These are phyloP conservation scores for Capsaspora owczarzaki DNA, from an alignment of 78 protist species.

Conservation along the genomic window DNA sequence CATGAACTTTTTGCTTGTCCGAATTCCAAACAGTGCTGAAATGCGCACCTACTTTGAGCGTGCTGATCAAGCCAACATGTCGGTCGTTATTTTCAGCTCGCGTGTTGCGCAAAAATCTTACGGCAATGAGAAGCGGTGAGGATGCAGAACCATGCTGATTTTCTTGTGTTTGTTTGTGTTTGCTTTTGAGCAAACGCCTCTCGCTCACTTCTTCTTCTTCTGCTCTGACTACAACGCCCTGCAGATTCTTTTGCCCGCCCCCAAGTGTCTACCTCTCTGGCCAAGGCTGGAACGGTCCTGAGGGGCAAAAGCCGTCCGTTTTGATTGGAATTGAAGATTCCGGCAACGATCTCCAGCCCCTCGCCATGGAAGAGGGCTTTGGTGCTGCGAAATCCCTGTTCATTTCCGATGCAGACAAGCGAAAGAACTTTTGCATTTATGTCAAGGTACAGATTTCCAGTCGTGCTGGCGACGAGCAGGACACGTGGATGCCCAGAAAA, in stretches of 20 bases:
- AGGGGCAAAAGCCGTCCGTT: background rate
- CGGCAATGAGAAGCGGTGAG: conserved; percentile 21
- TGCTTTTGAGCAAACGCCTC: no score
- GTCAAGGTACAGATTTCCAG: background rate
- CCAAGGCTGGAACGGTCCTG: background rate
- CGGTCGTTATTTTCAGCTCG: background rate
- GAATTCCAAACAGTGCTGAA: background rate
- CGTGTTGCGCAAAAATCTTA: conserved; percentile 21
- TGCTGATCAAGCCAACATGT: background rate
- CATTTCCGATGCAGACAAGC: conserved; percentile 4
- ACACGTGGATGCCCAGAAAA: no score
- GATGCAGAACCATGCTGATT: no score
- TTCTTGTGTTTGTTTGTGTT: no score
- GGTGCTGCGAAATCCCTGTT: background rate
- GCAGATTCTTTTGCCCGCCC: conserved; percentile 13
- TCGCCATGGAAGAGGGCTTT: background rate
- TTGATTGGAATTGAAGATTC: background rate
- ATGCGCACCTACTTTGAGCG: background rate
- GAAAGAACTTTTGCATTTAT: background rate
- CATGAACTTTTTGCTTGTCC: no score
- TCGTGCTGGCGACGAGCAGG: no score
- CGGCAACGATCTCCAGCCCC: background rate
- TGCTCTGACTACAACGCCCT: no score
- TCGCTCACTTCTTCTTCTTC: no score
- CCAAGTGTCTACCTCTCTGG: background rate